These are phyloP conservation scores for Saccharomyces pastorianus DNA, from an alignment of 1,139 yeast genomes.

Conservation along the genomic window DNA sequence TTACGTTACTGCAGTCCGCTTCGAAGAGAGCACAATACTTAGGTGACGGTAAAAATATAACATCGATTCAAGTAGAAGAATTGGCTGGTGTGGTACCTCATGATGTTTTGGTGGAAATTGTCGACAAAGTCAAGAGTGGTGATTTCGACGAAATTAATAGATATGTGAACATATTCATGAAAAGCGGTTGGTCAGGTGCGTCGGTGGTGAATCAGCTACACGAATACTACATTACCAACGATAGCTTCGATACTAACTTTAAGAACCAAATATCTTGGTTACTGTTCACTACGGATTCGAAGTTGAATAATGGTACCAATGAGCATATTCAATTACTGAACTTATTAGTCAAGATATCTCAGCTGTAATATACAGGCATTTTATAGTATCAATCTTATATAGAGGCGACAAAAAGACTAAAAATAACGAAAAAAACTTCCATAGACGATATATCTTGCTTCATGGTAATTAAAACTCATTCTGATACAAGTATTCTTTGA, in stretches of 20 bases:
- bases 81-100: constrained; percentile 80
- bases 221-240: constrained; percentile 57
- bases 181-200: constrained; percentile 82
- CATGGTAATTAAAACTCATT: background rate
- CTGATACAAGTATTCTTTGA: constrained; percentile 47
- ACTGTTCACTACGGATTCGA: constrained; percentile 67
- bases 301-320: constrained; percentile 78
- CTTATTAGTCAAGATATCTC: constrained; percentile 52
- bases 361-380: constrained; percentile 11
- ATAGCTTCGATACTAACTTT: constrained; percentile 42
- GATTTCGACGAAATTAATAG: constrained; percentile 38
- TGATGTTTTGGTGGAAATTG: constrained; percentile 39
- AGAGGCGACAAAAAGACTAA: background rate
- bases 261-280: constrained; percentile 59
- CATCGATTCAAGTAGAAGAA: constrained; percentile 43
- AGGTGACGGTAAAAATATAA: constrained; percentile 21
- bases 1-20: constrained; percentile 84
- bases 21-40: constrained; percentile 43
- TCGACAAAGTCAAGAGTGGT: constrained; percentile 34
- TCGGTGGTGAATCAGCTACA: constrained; percentile 76
- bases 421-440: constrained; percentile 4
- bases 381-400: background rate
- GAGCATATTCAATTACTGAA: constrained; percentile 81
- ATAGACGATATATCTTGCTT: background rate
- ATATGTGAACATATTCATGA: constrained; percentile 47